Evolutionary conservation across 2,329 filamentous ascomycete species (phyloP).

Genomic region (Endocalyx cinctus): DNA sequence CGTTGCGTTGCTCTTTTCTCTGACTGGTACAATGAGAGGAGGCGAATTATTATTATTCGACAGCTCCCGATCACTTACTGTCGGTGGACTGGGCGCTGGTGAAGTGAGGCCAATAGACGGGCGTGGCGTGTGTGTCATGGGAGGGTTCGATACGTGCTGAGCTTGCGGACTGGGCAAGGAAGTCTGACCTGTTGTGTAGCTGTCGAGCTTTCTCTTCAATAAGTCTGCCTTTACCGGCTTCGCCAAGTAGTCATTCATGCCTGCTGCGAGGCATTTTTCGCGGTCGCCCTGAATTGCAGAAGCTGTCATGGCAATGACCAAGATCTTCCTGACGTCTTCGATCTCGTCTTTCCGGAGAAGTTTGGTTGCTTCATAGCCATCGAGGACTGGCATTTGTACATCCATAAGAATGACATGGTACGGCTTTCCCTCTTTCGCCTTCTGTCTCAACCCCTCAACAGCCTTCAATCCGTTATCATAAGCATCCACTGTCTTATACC

Average conservation of each 20-base stretch:
- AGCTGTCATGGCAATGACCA: conserved; percentile 98
- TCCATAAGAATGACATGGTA: conserved; percentile 95
- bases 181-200: conserved; percentile 43
- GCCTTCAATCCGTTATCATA: conserved; percentile 88
- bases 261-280: conserved; percentile 90
- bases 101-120: conserved; percentile 10
- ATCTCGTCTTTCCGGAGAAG: conserved; percentile 73
- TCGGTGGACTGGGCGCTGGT: conserved; percentile 15
- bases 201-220: conserved; percentile 73
- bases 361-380: conserved; percentile 88
- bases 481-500: conserved; percentile 75
- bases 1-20: conserved; percentile 15
- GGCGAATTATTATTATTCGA: conserved; percentile 16
- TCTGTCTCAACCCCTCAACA: conserved; percentile 75
- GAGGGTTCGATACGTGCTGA: conserved; percentile 14
- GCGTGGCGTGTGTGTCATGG: conserved; percentile 2
- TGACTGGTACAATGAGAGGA: conserved; percentile 17
- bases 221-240: conserved; percentile 91
- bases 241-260: conserved; percentile 96
- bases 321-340: conserved; percentile 70
- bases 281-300: conserved; percentile 90
- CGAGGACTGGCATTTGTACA: conserved; percentile 90
- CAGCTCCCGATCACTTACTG: conserved; percentile 11
- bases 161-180: conserved; percentile 20
- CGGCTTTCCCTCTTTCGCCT: conserved; percentile 65